Evolutionary conservation across 805 yeast species (phyloP), one percentile per base, ranked within the genome.

Genomic region (Candida adriatica): DNA sequence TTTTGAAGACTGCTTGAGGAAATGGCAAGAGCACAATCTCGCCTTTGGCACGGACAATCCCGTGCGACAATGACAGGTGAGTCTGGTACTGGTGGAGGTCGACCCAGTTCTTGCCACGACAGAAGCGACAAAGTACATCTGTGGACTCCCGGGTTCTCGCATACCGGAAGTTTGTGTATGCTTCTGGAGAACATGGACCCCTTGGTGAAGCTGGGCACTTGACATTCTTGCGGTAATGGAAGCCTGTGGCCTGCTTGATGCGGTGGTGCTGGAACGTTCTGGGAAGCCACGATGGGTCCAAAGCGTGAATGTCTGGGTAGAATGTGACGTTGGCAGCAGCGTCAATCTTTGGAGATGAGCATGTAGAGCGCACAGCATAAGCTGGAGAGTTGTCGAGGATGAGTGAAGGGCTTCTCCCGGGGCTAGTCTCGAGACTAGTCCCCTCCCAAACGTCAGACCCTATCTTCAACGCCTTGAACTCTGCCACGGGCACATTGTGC

Each of bases 91-190:
- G 20, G 4, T 5, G 1, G 26, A 39, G 47, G 4, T 26, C 18
- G 6, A 48, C 19, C 55, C 55, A 48, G 25, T 48, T 43, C 16
- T 36, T 30, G 3, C 55, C 55, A 15, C 47, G 39, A 27, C 55
- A 50, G n/a, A 48, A 34, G 6, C 52, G 46, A 33, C 55, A 50
- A 21, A 50, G 27, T 15, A 41, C 34, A 15, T 48, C 45, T 8
- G 9, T 29, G 27, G 11, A 8, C 28, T 33, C 36, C 4, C 8
- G 16, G 2, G 22, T 6, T 29, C 48, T 41, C 17, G 39, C 33
- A 25, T 40, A 42, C 22, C 39, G 39, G 21, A 34, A 34, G 24
- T 27, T 29, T 6, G 26, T 24, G 26, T 17, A 14, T 23, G 15
- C 23, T 27, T 14, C 18, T 26, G 8, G 20, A 27, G 13, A 25